phyloP scores from a whole-genome alignment of 192 early-diverging fungal species.

The Mortierella alpina region DNA sequence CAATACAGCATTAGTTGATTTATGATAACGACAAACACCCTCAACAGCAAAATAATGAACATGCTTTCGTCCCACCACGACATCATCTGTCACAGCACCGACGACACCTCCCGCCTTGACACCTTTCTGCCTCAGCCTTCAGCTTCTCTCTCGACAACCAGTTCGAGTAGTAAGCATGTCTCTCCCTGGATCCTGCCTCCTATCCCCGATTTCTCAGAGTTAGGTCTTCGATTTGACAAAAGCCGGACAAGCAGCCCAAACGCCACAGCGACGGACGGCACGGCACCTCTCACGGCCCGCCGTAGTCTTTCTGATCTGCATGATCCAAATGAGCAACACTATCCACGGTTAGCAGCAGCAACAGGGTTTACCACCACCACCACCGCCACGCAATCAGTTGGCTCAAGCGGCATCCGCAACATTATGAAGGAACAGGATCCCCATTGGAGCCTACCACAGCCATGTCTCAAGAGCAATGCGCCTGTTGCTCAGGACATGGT shows the following conservation, averaged over 20 bases:
- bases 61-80: not conserved
- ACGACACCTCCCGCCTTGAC: not conserved
- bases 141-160: not conserved
- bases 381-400: too few relatives aligned
- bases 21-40: not conserved
- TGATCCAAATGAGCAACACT: not conserved
- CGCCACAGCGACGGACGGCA: not conserved
- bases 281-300: too few relatives aligned
- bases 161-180: not conserved
- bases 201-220: constrained; percentile 29
- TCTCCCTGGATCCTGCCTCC: constrained; percentile 37
- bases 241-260: constrained; percentile 13
- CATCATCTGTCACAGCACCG: not conserved
- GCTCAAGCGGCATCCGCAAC: not conserved
- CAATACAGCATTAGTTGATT: not conserved
- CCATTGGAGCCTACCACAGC: constrained; percentile 1
- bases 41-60: not conserved
- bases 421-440: not conserved
- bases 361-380: too few relatives aligned
- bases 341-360: too few relatives aligned
- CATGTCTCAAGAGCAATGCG: too few relatives aligned
- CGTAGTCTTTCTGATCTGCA: not conserved
- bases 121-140: too few relatives aligned
- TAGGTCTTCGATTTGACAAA: constrained; percentile 23
- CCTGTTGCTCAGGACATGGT: not conserved